Evolutionary conservation across 306 rosid genomes (phyloP), one percentile per base, ranked within the genome.

Genomic region (Inga oerstediana): DNA sequence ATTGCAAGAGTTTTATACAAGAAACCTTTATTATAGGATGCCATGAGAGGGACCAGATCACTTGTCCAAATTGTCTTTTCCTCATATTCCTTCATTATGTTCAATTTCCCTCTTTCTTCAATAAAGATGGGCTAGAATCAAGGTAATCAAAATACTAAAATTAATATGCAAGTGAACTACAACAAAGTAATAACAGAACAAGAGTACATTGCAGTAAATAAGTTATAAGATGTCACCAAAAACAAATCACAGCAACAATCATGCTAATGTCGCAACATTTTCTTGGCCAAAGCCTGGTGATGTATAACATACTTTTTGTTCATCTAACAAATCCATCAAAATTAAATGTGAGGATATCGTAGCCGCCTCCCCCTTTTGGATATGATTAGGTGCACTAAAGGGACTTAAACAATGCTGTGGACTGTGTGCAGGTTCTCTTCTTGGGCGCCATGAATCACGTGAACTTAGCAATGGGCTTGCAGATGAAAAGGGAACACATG

Each of bases 51-150:
- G 78, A 92, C 89, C 80, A 72, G 95, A 73, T 91, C 97, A 88
- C 97, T 93, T 67, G 99, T 91, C 99, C 99, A 95, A 74, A 95
- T 95, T 88, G 99, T 95, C 89, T 91, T 88, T 89, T 95, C 99
- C 52, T 95, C 98, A 77, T 89, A 92, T 86, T 92, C 97, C 91
- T 93, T 95, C 99, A 93, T 93, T 70, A 92, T 74, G 89, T 86
- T 92, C 79, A 84, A 83, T 72, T 95, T 93, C 78, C 98, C 98
- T 86, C 98, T 90, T 81, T 95, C 99, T 90, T 95, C 96, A 74
- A 92, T 86, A 86, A 87, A 92, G 84, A 89, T 87, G 81, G 84
- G 83, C 99, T 95, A 79, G 16, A 84, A 59, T 78, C 64, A 66
- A 22, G 74, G 75, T 45, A 16, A 79, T 59, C 14, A 67, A 65